phyloP scores from a whole-genome alignment of 2,329 filamentous ascomycete genomes.

The Fusarium camptoceras region DNA sequence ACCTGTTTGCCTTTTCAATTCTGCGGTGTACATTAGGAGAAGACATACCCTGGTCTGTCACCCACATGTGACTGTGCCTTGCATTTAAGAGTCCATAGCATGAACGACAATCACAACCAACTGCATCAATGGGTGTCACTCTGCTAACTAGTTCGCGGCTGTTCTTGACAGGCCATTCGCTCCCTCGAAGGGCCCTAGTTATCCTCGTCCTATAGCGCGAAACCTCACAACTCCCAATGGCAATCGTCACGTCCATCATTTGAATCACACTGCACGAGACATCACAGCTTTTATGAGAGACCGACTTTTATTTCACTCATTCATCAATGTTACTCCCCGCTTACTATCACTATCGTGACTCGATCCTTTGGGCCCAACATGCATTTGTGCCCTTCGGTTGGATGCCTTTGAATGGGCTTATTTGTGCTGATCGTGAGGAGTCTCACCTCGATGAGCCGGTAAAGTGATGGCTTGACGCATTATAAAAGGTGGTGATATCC shows the following conservation, averaged over 20 bases:
- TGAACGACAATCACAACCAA: constrained; percentile 26
- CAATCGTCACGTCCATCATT: constrained; percentile 39
- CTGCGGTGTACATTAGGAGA: constrained; percentile 15
- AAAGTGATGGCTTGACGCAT: neutral
- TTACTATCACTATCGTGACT: constrained; percentile 26
- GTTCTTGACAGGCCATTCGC: constrained; percentile 33
- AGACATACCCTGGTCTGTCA: constrained; percentile 24
- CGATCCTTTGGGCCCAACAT: constrained; percentile 36
- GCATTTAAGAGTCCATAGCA: constrained; percentile 21
- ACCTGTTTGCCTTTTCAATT: constrained; percentile 1
- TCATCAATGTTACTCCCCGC: constrained; percentile 23
- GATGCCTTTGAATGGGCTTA: constrained; percentile 28
- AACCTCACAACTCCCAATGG: constrained; percentile 41
- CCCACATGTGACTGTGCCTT: constrained; percentile 36
- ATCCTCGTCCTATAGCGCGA: constrained; percentile 36
- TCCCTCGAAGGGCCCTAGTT: constrained; percentile 14
- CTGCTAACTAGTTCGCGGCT: constrained; percentile 31
- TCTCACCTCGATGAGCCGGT: constrained; percentile 4
- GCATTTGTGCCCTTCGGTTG: constrained; percentile 33
- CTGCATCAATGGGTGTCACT: constrained; percentile 18
- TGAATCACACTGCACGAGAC: constrained; percentile 42
- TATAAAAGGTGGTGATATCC: constrained; percentile 29
- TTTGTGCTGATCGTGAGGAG: constrained; percentile 35
- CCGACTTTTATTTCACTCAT: constrained; percentile 17
- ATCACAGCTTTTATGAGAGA: constrained; percentile 37